These are phyloP conservation scores for Ceriops zippeliana DNA, from an alignment of 345 rosid genomes.

Conservation along the genomic window DNA sequence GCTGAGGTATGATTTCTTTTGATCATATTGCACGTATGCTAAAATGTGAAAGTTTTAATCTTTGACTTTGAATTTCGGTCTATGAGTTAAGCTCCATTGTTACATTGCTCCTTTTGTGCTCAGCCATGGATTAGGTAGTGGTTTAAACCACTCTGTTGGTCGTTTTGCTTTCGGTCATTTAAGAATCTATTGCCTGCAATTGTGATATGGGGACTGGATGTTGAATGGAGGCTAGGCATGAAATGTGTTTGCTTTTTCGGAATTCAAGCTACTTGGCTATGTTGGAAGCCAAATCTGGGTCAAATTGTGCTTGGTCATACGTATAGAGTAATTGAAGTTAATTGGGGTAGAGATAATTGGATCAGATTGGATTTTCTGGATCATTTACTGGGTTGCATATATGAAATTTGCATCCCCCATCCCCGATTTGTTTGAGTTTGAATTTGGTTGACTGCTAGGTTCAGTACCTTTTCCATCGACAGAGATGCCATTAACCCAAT, in stretches of 20 bases:
- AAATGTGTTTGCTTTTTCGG: neutral
- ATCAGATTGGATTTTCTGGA: neutral
- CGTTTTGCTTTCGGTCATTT: slow-evolving; percentile 2
- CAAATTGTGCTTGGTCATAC: neutral
- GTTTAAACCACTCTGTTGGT: neutral
- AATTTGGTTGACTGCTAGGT: neutral
- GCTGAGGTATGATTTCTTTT: slow-evolving; percentile 62
- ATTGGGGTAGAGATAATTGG: neutral
- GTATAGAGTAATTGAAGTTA: neutral
- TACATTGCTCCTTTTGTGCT: too few species aligned
- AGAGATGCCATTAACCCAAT: neutral
- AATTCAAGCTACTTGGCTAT: neutral
- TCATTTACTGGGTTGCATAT: too few species aligned
- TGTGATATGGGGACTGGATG: neutral
- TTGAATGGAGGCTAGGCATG: neutral
- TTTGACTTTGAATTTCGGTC: neutral
- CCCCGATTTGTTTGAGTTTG: neutral
- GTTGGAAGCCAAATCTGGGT: neutral
- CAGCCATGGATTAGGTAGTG: neutral
- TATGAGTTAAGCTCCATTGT: neutral
- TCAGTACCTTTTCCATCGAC: neutral
- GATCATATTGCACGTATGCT: neutral
- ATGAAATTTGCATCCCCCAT: neutral
- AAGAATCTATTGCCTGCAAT: neutral
- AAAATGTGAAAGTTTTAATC: too few species aligned